Conservation (phyloP, 2,329 filamentous ascomycete genomes). For the Helicocarpus griseus region DNA sequence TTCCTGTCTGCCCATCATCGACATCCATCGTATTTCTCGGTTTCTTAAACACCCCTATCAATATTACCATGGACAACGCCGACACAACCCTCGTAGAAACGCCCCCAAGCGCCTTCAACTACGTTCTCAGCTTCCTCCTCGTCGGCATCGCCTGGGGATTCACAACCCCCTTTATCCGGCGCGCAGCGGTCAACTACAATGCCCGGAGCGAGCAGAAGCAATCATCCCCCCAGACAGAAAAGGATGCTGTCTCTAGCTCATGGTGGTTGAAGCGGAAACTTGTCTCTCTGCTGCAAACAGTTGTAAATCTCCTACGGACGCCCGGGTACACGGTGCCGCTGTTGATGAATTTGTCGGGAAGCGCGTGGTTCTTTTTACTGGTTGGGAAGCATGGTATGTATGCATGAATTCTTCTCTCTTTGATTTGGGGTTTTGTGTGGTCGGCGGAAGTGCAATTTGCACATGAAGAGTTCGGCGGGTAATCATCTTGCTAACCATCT, state of each 20-base stretch:
- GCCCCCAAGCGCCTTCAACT: conserved; percentile 53
- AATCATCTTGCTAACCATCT: too few relatives aligned
- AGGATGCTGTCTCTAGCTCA: background rate
- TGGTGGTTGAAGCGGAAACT: conserved; percentile 56
- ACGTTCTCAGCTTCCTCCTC: conserved; percentile 78
- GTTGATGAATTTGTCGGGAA: conserved; percentile 80
- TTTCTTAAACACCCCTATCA: background rate
- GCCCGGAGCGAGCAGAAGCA: conserved; percentile 35
- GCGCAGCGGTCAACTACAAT: conserved; percentile 66
- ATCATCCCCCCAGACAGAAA: background rate
- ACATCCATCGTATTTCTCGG: too few relatives aligned
- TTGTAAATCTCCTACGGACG: conserved; percentile 66
- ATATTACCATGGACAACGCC: background rate
- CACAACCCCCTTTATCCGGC: conserved; percentile 84
- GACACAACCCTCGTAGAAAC: conserved; percentile 2
- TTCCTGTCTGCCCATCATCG: too few relatives aligned
- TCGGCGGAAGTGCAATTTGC: too few relatives aligned
- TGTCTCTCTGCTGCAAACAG: conserved; percentile 60
- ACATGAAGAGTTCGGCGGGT: too few relatives aligned
- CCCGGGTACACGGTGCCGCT: conserved; percentile 79
- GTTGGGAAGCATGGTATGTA: conserved; percentile 80
- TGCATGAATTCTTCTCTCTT: conserved; percentile 34
- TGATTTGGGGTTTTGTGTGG: too few relatives aligned
- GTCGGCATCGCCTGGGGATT: conserved; percentile 90
- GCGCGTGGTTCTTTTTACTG: conserved; percentile 91